Base-by-base conservation (phyloP, 2,329 filamentous ascomycete genomes). In the Diaporthe velutina region DNA sequence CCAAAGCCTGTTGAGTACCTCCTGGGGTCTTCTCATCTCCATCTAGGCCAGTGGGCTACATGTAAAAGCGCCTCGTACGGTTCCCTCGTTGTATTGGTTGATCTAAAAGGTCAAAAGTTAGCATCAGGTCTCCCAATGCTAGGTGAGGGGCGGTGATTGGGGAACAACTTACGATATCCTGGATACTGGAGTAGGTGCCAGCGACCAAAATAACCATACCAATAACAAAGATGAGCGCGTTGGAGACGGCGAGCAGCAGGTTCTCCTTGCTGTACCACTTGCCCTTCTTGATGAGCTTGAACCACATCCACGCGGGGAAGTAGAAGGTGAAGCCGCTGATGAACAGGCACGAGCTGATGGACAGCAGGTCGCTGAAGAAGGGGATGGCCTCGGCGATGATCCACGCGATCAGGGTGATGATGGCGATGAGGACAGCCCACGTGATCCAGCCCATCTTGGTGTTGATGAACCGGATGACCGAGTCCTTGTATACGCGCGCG, bases 341-440 rank as follows among this genome's bases (percentile, higher is more conserved):
- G 80, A 89, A 89, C 40, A 89, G 84, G 2, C 86, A 83, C 2
- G 87, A 88, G 64, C 81, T 85, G 79, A 89, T 86, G 73, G 86
- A 85, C n/a, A 95, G 84, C 58, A 95, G 85, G 67, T 93, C 87
- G 76, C 90, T 90, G 85, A 95, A 96, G 81, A 92, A 91, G 3
- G 94, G 94, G 58, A 95, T 93, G 0, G 92, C 90, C 79, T 93
- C 90, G 19, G 93, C 93, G 77, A 95, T 91, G 77, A 95, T 81
- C 88, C 91, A 95, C 5, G 91, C 91, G 17, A 93, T 71, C 15
- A 93, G 70, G 85, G 93, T 95, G 57, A 93, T 81, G 64, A 81
- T 77, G 1, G 87, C 82, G 38, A 91, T 88, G 15, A 95, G 89
- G 4, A 74, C 84, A 19, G 92, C 79, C 93, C 93, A 83, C 4